phyloP scores from a whole-genome alignment of 306 rosid species.

The Mimosa bimucronata region DNA sequence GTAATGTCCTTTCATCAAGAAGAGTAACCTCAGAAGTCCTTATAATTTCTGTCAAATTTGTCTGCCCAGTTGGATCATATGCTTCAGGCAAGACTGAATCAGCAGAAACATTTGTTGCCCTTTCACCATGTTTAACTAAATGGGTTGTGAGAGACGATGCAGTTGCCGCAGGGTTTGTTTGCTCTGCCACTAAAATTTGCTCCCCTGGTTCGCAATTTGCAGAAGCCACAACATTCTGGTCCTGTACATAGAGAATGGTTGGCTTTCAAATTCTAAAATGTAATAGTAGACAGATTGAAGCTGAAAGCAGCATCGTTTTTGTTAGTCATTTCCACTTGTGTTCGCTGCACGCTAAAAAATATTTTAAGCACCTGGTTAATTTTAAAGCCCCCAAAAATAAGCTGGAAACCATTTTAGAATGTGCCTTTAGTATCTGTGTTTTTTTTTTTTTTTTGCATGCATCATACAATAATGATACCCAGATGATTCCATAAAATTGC shows the following conservation, averaged over 20 bases:
- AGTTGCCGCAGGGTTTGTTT: slow-evolving; percentile 56
- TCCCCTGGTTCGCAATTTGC: slow-evolving; percentile 53
- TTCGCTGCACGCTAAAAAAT: background rate
- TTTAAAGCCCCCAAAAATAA: slow-evolving; percentile 14
- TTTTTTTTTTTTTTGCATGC: background rate
- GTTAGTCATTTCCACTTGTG: background rate
- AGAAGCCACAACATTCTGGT: slow-evolving; percentile 49
- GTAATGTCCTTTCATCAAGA: slow-evolving; percentile 85
- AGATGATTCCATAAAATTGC: background rate
- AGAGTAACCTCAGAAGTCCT: slow-evolving; percentile 59
- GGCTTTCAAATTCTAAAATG: slow-evolving; percentile 6
- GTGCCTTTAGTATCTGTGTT: background rate
- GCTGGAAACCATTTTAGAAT: background rate
- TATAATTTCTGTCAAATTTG: slow-evolving; percentile 41
- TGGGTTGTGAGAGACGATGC: slow-evolving; percentile 52
- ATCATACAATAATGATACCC: background rate
- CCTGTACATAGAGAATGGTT: slow-evolving; percentile 45
- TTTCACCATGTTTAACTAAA: slow-evolving; percentile 55
- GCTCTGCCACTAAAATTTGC: slow-evolving; percentile 55
- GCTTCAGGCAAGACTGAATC: slow-evolving; percentile 58
- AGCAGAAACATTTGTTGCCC: slow-evolving; percentile 44
- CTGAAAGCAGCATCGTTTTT: background rate
- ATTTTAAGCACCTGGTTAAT: background rate
- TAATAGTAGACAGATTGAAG: slow-evolving; percentile 4
- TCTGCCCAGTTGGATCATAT: slow-evolving; percentile 57